Evolutionary conservation across 2,329 filamentous ascomycete species (phyloP), one percentile per base, ranked within the genome.

Genomic region (Beauveria varroae): DNA sequence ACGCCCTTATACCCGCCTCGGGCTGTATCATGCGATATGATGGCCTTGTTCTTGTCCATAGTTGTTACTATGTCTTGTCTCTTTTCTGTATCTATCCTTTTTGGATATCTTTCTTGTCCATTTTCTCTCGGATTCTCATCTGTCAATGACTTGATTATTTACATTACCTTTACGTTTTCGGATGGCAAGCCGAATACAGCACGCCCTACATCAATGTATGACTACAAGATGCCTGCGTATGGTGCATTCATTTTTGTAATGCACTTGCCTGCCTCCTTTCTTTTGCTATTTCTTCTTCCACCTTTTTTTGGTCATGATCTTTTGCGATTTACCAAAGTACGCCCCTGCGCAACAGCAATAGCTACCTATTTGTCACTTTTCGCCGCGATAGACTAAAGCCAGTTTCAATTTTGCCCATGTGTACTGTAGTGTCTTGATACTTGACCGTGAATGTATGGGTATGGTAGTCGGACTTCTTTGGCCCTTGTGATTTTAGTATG

Each of bases 1-100:
- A 22, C 22, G 50, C 41, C 51, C 58, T 47, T 60, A 60, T 60
- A 60, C 58, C 58, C 58, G 30, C 41, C 34, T 49, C 54, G 58
- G 50, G 58, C 50, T 49, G 50, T 60, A 54, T 55, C 30, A 60
- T 49, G 58, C 58, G 58, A 60, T 41, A 60, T 60, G 58, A 54
- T 47, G 51, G 43, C 50, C 51, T 56, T 44, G 16, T 60, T 60
- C 7, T 41, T 59, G 37, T 60, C 46, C 16, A 52, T 46, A 53
- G 5, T 37, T 53, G 37, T 28, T 34, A n/a, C 44, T 52, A 16
- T 37, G 34, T 40, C 43, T 50, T 37, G 30, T 34, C 18, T 28
- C 8, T 47, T 22, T 47, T 28, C 20, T 46, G 24, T 28, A 14
- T 46, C 26, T 16, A 28, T 44, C 3, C 44, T 24, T 30, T 20